Percentiles rank a stretch among this genome's conserved stretches.
phyloP scores from a whole-genome alignment of 208 protist species.

The Trypanosoma scelopori region DNA sequence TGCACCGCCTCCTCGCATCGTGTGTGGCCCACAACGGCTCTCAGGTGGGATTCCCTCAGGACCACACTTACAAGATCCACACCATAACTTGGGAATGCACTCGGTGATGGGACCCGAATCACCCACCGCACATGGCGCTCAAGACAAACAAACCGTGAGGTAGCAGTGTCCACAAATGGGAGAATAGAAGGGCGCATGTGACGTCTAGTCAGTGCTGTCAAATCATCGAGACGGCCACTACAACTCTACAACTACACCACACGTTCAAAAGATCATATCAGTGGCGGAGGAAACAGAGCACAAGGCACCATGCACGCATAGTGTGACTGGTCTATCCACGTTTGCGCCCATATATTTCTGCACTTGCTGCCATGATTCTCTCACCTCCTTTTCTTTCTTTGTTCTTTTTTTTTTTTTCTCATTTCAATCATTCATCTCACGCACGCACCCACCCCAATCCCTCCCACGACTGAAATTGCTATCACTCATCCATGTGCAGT shows the following conservation, averaged over 20 bases:
- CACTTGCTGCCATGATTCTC: no score
- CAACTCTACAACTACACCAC: slow-evolving; percentile 2
- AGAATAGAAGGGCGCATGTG: background rate
- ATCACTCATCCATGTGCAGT: slow-evolving; percentile 4
- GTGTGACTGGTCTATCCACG: no score
- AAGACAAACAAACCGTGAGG: background rate
- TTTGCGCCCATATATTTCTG: no score
- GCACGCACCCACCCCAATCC: no score
- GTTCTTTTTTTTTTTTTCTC: no score
- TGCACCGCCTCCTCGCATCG: background rate
- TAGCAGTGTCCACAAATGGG: slow-evolving; percentile 1
- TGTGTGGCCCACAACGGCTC: background rate
- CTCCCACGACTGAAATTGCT: background rate
- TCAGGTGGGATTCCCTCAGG: background rate
- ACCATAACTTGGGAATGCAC: background rate
- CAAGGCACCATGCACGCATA: no score
- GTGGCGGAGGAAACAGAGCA: no score
- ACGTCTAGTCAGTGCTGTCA: background rate
- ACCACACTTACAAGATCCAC: background rate
- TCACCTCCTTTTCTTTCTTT: no score
- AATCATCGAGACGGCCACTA: background rate
- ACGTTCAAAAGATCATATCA: background rate
- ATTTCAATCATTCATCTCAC: no score
- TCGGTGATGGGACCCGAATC: background rate
- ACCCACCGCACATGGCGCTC: slow-evolving; percentile 9